A percentile compares a stretch with the other conserved stretches of the same genome.
phyloP scores from a whole-genome alignment of 202 grass and related monocot species.

The Zoysia matrella region DNA sequence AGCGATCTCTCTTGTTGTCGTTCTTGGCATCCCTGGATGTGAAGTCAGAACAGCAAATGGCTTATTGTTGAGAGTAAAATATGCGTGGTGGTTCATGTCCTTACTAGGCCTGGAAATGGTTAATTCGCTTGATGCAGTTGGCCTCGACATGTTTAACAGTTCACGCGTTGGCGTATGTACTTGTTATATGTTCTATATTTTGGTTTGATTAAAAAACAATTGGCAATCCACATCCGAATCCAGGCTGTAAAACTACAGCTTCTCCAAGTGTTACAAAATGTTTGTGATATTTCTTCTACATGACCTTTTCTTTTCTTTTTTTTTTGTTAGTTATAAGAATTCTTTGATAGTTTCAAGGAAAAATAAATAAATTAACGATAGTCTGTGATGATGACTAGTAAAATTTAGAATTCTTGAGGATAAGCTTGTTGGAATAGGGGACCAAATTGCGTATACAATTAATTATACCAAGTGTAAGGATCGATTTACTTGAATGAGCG shows the following conservation, averaged over 20 bases:
- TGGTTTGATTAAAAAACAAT: not conserved
- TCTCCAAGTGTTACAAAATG: not conserved
- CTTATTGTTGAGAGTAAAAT: conserved; percentile 40
- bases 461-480: too few relatives aligned
- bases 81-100: conserved; percentile 27
- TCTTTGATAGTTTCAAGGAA: too few relatives aligned
- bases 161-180: conserved; percentile 27
- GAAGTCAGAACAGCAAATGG: conserved; percentile 53
- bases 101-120: conserved; percentile 19
- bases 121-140: conserved; percentile 38
- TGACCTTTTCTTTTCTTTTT: too few relatives aligned
- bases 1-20: conserved; percentile 29
- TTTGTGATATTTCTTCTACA: too few relatives aligned
- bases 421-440: too few relatives aligned
- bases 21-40: conserved; percentile 26
- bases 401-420: too few relatives aligned
- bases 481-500: too few relatives aligned
- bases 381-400: too few relatives aligned
- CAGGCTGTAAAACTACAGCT: conserved; percentile 2
- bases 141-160: conserved; percentile 39
- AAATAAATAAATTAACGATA: too few relatives aligned
- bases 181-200: not conserved
- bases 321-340: too few relatives aligned
- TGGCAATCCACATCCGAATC: conserved; percentile 11
- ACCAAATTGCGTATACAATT: too few relatives aligned